These are phyloP conservation scores for Solanum chilense DNA, from an alignment of 257 asterid genomes.

Conservation along the genomic window DNA sequence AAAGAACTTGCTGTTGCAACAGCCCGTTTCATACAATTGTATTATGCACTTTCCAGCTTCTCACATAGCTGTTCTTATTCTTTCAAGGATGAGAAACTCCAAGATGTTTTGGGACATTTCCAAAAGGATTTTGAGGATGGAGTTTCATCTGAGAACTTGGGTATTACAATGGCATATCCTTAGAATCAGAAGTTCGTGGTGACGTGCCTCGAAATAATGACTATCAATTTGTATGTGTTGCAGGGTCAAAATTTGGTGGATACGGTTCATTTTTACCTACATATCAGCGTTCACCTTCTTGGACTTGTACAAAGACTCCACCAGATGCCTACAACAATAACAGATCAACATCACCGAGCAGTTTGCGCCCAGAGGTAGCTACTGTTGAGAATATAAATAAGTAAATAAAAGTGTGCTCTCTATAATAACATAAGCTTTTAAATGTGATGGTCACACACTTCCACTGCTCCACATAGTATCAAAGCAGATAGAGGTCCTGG, in stretches of 20 bases:
- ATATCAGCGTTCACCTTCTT: slow-evolving; percentile 3
- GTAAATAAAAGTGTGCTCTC: neutral
- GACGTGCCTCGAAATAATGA: neutral
- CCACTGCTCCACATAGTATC: neutral
- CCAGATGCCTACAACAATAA: neutral
- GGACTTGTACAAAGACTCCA: neutral
- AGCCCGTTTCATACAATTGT: neutral
- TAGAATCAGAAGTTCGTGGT: slow-evolving; percentile 14
- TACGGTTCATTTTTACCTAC: slow-evolving; percentile 11
- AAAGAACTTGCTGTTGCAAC: neutral
- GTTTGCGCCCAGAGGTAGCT: neutral
- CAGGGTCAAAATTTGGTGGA: slow-evolving; percentile 9
- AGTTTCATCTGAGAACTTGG: slow-evolving; percentile 68
- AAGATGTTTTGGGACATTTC: slow-evolving; percentile 54
- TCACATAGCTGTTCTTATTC: neutral
- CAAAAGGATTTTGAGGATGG: slow-evolving; percentile 76
- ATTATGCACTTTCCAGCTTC: neutral
- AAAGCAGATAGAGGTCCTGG: neutral
- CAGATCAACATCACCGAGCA: neutral
- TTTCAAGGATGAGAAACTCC: slow-evolving; percentile 54
- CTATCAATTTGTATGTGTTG: neutral
- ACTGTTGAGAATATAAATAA: neutral
- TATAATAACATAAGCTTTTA: neutral
- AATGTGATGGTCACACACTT: neutral
- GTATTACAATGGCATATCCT: slow-evolving; percentile 4